Conservation (phyloP, 1,284 basidiomycete species). For the Thelephora terrestris region DNA sequence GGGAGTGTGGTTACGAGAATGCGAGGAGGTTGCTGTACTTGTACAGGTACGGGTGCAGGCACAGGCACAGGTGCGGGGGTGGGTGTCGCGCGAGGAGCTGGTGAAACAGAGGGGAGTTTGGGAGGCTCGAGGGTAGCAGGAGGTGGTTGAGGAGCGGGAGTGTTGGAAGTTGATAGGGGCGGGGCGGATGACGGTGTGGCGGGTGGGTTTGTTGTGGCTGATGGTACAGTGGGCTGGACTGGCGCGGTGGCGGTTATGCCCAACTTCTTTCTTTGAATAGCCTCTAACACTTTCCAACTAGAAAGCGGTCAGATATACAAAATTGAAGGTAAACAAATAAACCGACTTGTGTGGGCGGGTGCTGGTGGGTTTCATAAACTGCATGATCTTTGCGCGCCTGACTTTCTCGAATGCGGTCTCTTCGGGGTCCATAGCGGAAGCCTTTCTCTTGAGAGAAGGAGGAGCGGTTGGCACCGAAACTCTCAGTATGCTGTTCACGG, state of each 20-base stretch:
- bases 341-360: conserved; percentile 39
- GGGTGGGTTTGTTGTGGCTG: background rate
- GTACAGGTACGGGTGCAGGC: conserved; percentile 8
- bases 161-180: background rate
- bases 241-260: conserved; percentile 1
- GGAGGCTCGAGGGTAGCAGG: conserved; percentile 11
- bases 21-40: conserved; percentile 9
- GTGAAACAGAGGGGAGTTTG: conserved; percentile 8
- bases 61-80: conserved; percentile 8
- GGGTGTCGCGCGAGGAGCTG: conserved; percentile 15
- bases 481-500: conserved; percentile 59
- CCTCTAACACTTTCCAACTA: conserved; percentile 22
- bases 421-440: conserved; percentile 50
- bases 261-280: conserved; percentile 19
- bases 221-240: conserved; percentile 4
- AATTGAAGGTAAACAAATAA: background rate
- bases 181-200: conserved; percentile 13
- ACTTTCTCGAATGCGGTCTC: conserved; percentile 64
- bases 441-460: conserved; percentile 69
- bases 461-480: conserved; percentile 60
- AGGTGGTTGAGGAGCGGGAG: conserved; percentile 12
- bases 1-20: conserved; percentile 11
- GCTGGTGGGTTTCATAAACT: conserved; percentile 61
- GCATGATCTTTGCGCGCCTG: conserved; percentile 59
- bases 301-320: conserved; percentile 2